These are phyloP conservation scores for Basipetospora chlamydospora DNA, from an alignment of 2,329 filamentous ascomycete species.

Conservation along the genomic window DNA sequence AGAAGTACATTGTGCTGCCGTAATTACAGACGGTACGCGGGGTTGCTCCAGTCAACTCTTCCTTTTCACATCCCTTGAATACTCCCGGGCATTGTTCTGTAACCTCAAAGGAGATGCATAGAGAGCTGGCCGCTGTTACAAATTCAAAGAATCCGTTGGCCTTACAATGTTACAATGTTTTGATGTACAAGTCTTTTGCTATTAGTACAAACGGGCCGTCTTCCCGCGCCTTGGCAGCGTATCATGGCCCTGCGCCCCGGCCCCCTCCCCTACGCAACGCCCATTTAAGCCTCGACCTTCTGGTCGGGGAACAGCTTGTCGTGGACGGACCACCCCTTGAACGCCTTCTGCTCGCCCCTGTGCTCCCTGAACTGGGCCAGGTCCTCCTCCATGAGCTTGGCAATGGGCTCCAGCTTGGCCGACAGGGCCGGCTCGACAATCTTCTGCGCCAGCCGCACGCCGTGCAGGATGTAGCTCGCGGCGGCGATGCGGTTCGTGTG, in stretches of 20 bases:
- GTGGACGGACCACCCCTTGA: conserved; percentile 7
- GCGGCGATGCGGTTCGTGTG: conserved; percentile 18
- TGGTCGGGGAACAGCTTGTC: conserved; percentile 7
- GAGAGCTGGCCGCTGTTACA: too few species aligned
- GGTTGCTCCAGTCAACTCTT: too few species aligned
- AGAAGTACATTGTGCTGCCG: conserved; percentile 89
- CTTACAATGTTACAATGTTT: too few species aligned
- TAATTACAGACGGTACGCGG: too few species aligned
- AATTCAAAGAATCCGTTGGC: too few species aligned
- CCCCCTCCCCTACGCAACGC: background rate
- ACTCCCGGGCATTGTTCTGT: too few species aligned
- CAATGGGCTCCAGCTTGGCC: conserved; percentile 23
- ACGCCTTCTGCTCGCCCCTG: conserved; percentile 6
- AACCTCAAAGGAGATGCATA: too few species aligned
- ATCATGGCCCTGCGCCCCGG: too few species aligned
- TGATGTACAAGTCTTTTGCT: too few species aligned
- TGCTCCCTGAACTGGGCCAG: conserved; percentile 17
- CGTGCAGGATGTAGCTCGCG: conserved; percentile 25
- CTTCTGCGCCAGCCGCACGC: conserved; percentile 28
- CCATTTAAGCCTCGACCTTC: background rate
- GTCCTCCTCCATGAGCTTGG: conserved; percentile 21
- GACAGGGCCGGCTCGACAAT: conserved; percentile 23
- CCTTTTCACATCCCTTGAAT: too few species aligned
- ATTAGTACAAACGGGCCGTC: too few species aligned
- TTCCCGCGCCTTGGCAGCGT: too few species aligned